phyloP scores from a whole-genome alignment of 768 basidiomycete species.

The Psilocybe cubensis region DNA sequence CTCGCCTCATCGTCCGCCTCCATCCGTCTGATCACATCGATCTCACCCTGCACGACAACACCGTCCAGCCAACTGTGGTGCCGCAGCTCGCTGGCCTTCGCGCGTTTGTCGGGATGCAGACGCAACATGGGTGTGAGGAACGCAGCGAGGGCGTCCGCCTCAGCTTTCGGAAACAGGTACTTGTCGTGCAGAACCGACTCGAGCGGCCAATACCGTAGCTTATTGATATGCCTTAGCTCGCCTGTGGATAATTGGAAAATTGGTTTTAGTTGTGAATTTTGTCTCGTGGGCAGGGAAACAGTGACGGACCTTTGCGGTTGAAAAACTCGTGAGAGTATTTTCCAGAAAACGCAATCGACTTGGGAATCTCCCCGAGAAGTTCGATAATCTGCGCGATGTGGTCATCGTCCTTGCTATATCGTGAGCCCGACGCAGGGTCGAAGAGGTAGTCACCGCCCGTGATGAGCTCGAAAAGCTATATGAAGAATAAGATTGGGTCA shows the following conservation, averaged over 20 bases:
- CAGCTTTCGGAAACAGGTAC: slow-evolving; percentile 86
- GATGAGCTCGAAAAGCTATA: slow-evolving; percentile 90
- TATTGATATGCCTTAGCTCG: slow-evolving; percentile 93
- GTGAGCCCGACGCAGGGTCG: slow-evolving; percentile 92
- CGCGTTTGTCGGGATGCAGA: slow-evolving; percentile 86
- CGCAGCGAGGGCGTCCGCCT: slow-evolving; percentile 78
- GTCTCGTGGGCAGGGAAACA: too few species aligned
- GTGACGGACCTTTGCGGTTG: slow-evolving; percentile 82
- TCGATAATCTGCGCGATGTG: slow-evolving; percentile 99
- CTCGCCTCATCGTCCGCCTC: slow-evolving; percentile 43
- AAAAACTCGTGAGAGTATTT: slow-evolving; percentile 96
- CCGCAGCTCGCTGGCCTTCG: slow-evolving; percentile 83
- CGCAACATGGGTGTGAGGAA: slow-evolving; percentile 92
- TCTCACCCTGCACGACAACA: slow-evolving; percentile 86
- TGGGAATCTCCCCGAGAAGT: slow-evolving; percentile 89
- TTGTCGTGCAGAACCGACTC: slow-evolving; percentile 88
- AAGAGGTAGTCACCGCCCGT: slow-evolving; percentile 98
- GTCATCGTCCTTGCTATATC: slow-evolving; percentile 96
- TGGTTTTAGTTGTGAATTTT: neutral
- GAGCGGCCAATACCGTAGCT: slow-evolving; percentile 91
- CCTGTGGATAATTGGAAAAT: slow-evolving; percentile 31
- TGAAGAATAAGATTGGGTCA: too few species aligned
- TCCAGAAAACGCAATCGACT: slow-evolving; percentile 80
- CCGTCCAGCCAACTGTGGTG: slow-evolving; percentile 90
- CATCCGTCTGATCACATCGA: slow-evolving; percentile 74